Percentiles rank a stretch among this genome's conserved stretches.
Evolutionary conservation across 768 basidiomycete genomes (phyloP).

Genomic region (Crassisporium funariophilum): DNA sequence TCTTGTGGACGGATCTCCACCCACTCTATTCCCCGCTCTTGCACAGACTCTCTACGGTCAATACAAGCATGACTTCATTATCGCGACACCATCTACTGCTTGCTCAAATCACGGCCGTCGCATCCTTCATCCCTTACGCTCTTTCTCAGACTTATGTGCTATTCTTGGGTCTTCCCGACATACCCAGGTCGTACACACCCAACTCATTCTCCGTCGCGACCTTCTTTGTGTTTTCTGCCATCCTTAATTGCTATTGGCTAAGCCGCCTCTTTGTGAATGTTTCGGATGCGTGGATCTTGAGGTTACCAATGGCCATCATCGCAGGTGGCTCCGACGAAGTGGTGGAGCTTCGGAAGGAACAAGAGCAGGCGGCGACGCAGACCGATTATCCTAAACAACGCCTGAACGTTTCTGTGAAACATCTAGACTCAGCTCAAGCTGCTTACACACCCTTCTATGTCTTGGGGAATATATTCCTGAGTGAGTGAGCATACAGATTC

Average conservation of each 20-base stretch:
- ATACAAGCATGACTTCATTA: constrained; percentile 10
- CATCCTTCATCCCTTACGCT: constrained; percentile 17
- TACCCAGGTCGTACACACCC: constrained; percentile 11
- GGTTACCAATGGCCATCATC: constrained; percentile 11
- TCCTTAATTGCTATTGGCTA: constrained; percentile 21
- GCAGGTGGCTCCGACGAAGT: too few relatives aligned
- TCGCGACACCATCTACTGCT: constrained; percentile 9
- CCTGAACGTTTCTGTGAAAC: constrained; percentile 5
- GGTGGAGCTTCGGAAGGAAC: too few relatives aligned
- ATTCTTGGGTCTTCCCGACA: constrained; percentile 2
- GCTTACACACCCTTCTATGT: constrained; percentile 24
- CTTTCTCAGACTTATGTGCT: constrained; percentile 18
- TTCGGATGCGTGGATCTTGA: constrained; percentile 15
- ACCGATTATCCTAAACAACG: too few relatives aligned
- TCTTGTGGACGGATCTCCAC: too few relatives aligned
- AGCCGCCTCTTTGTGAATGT: constrained; percentile 17
- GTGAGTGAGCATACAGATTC: constrained; percentile 11
- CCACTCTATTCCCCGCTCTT: background rate
- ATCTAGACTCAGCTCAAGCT: constrained; percentile 20
- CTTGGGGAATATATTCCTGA: constrained; percentile 21
- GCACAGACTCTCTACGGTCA: background rate
- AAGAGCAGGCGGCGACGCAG: too few relatives aligned
- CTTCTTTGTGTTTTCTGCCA: constrained; percentile 15
- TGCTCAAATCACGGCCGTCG: constrained; percentile 11
- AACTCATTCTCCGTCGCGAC: constrained; percentile 13